Base-by-base conservation (phyloP, 768 basidiomycete species). In the Neoboletus brunneissimus region DNA sequence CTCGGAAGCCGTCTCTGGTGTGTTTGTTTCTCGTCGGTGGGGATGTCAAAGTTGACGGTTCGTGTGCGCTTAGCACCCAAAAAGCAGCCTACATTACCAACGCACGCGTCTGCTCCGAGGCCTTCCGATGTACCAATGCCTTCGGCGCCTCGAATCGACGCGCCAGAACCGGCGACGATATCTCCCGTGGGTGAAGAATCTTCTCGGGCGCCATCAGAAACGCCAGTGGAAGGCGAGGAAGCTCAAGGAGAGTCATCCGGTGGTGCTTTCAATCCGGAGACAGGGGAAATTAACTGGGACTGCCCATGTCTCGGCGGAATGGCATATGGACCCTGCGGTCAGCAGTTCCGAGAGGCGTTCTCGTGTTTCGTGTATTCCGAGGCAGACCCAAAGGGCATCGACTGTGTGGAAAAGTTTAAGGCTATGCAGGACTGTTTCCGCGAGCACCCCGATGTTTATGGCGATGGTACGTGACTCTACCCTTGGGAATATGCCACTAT, bases 211-310 rank as follows among this genome's bases (percentile, higher is more conserved):
- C 44, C 59, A 18, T 51, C 50, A 31, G 58, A 56, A 23, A 38
- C 44, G 7, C 43, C 57, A 29, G 34, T 27, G 25, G 68, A 70
- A 12, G 67, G 59, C 13, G 67, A 69, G 10, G 66, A 38, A 5
- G 68, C 60, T 13, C 68, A 68, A 23, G 72, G 46, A 53, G 69
- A 64, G 56, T 54, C 70, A 47, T 62, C 71, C 1, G 70, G 70
- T 27, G 81, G 81, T 38, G 96, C 97, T 5, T 98, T 83, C 79
- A 89, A 99, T 75, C 95, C 95, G 20, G 94, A 85, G 59, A 99
- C 97, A 2, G 97, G 97, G 43, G 94, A 98, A 81, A 98, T 99
- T 67, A 99, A 99, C 76, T 99, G 97, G 97, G 97, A 98, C 69
- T 99, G 97, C 72, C 94, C 97, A 1, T 98, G 97, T 72, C 84